Base-by-base conservation (phyloP, 148 eudicot genomes). In the Diospyros lotus region DNA sequence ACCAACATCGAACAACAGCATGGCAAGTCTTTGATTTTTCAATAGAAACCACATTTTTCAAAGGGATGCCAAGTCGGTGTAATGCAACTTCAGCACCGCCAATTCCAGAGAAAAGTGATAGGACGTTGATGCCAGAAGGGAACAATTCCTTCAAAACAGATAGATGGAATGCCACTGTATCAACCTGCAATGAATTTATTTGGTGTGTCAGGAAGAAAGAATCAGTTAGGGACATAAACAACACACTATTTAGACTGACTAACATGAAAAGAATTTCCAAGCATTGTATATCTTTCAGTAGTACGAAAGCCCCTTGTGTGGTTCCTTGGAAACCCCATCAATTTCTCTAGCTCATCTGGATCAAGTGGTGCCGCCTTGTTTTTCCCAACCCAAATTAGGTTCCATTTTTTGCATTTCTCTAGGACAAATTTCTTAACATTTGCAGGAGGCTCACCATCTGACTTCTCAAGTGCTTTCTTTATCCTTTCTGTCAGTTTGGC, bases 231-330 rank as follows among this genome's bases (percentile, higher is more conserved):
- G 9, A n/a, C 44, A 65, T 15, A 7, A 5, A 14, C 13, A 48
- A 14, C 41, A 65, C n/a, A n/a, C 48, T 7, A 15, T 45, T 7
- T 46, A 66, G 12, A 6, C 72, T 3, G 40, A 6, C 72, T 3
- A 69, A 91, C 98, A 91, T 94, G 97, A 64, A 91, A 94, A 2
- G 97, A 85, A 72, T 94, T 94, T 4, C 98, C 98, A 5, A 94
- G 86, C 9, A 92, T 87, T 43, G 87, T 93, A 76, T 80, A 89
- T 69, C 97, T 63, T 12, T 91, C 98, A 0, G 94, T 89, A 80
- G 91, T 76, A 9, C 91, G 84, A 15, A 87, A 84, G n/a, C 98
- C 95, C 73, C 98, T 84, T 0, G 98, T 94, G 64, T 91, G 98
- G 75, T 91, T 86, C 76, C 75, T 83, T 1, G 98, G 94, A 69